Percentiles rank a stretch among this genome's conserved stretches.
phyloP scores from a whole-genome alignment of 2,329 filamentous ascomycete genomes.

The Thielaviopsis populi region DNA sequence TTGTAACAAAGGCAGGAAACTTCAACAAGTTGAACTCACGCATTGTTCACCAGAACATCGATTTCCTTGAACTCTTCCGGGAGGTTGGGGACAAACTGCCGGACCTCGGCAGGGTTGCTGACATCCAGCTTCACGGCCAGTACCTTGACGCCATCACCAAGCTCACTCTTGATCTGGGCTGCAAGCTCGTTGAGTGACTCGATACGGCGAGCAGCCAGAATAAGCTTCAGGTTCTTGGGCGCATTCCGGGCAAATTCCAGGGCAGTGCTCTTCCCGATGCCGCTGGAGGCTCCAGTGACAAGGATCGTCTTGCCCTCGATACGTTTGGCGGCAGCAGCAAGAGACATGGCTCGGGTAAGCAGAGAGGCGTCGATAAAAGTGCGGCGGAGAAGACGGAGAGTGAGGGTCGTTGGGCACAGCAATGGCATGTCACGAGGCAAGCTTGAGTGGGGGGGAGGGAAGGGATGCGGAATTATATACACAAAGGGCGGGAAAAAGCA shows the following conservation, averaged over 20 bases:
- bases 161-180: conserved; percentile 58
- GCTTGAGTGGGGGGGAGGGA: background rate
- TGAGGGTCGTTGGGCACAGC: background rate
- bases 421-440: conserved; percentile 4
- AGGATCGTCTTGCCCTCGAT: conserved; percentile 86
- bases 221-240: conserved; percentile 63
- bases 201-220: conserved; percentile 75
- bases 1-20: too few relatives aligned
- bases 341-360: conserved; percentile 29
- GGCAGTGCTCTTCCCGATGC: conserved; percentile 73
- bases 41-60: conserved; percentile 89
- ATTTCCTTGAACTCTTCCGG: conserved; percentile 74
- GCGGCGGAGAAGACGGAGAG: background rate
- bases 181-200: conserved; percentile 66
- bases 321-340: conserved; percentile 60
- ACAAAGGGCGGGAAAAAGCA: background rate
- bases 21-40: conserved; percentile 41
- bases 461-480: background rate
- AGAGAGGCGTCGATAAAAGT: background rate
- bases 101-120: conserved; percentile 60
- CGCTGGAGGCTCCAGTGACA: conserved; percentile 83
- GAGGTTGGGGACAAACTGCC: conserved; percentile 53
- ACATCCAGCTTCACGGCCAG: conserved; percentile 76
- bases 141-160: conserved; percentile 67
- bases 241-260: conserved; percentile 83